Base-by-base conservation (phyloP, 148 eudicot genomes). In the Fagopyrum esculentum region DNA sequence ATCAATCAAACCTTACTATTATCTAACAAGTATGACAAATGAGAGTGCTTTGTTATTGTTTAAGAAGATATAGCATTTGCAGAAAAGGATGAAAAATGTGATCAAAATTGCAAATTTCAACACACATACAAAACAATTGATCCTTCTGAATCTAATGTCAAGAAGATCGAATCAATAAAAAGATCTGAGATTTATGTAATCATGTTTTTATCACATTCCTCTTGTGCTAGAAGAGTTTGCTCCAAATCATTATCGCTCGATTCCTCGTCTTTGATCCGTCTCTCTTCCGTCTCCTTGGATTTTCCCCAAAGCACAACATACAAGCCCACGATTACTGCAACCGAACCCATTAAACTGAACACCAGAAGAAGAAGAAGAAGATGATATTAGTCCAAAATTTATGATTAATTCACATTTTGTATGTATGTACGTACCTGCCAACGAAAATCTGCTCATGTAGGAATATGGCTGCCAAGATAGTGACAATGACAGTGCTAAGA, bases 271-370 rank as follows among this genome's bases (percentile, higher is more conserved):
- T 35, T 35, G 44, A 77, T 9, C n/a, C 16, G 60, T 5, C 13
- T 55, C 43, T 61, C 68, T 73, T 73, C 73, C 6, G 68, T 35
- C 54, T 81, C 80, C 74, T 59, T 55, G 26, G 83, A 71, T 81
- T 91, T 91, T 9, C 91, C 97, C 93, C 97, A 89, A 29, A 89
- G 64, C 54, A 91, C 92, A 11, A 81, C 75, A 61, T 91, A 91
- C 16, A 91, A 72, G 52, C 97, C 97, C 19, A 76, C 47, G 9
- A 89, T 84, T 74, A 87, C 90, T 16, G 82, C 82, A 66, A 77
- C 35, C 43, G 85, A 87, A 72, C 97, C 93, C 59, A 85, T 35
- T 80, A 86, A 77, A 79, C 93, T 91, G 87, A 52, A 69, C 16
- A 29, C 29, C 29, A 17, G 4, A 17, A 8, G 40, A 68, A 4